Percentiles rank a stretch among this genome's conserved stretches.
phyloP scores from a whole-genome alignment of 495 filamentous ascomycete genomes.

The Aspergillus cristatus region DNA sequence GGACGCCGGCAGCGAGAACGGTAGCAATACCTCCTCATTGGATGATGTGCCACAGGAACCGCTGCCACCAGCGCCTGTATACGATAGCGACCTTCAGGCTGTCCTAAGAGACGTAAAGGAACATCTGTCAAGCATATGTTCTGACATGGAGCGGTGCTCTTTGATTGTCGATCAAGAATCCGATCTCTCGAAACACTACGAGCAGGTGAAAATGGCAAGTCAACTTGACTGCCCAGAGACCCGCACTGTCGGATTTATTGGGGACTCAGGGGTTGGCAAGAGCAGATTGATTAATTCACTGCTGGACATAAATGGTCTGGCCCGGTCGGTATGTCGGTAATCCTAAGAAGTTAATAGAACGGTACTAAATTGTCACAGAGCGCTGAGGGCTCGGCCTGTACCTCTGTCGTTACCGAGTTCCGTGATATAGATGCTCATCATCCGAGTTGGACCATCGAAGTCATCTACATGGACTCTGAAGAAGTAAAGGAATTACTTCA shows the following conservation, averaged over 20 bases:
- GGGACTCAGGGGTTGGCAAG: constrained; percentile 15
- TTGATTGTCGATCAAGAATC: background rate
- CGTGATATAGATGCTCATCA: constrained; percentile 13
- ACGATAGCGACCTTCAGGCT: constrained; percentile 3
- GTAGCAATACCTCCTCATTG: background rate
- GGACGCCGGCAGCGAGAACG: too few species aligned
- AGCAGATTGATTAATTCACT: constrained; percentile 27
- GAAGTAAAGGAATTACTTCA: constrained; percentile 17
- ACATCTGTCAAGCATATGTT: background rate
- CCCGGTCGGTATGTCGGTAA: constrained; percentile 17
- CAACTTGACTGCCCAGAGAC: constrained; percentile 4
- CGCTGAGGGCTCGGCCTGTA: constrained; percentile 21
- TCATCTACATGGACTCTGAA: constrained; percentile 15
- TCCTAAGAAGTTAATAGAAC: background rate
- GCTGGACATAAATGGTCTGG: constrained; percentile 14
- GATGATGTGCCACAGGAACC: constrained; percentile 4
- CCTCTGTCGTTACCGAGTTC: constrained; percentile 25
- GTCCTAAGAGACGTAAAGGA: constrained; percentile 1
- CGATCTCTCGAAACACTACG: background rate
- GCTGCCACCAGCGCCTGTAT: constrained; percentile 3
- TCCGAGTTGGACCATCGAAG: constrained; percentile 18
- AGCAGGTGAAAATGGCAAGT: background rate
- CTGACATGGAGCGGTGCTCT: background rate
- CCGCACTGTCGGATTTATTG: constrained; percentile 6
- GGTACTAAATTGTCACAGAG: constrained; percentile 11